Conservation (phyloP, 2,329 filamentous ascomycete species). For the Pseudogymnoascus sp. region DNA sequence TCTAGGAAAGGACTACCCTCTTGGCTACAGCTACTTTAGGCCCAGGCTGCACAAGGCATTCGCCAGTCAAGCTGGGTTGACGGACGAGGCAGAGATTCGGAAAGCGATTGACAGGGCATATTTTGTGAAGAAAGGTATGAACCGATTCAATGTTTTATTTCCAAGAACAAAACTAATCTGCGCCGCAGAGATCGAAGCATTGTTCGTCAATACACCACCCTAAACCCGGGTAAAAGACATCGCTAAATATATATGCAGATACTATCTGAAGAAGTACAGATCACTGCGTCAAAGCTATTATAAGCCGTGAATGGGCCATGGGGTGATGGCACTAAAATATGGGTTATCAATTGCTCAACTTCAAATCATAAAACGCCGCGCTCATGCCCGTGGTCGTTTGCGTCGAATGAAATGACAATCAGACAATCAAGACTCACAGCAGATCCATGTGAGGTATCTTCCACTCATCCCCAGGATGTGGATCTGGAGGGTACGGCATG, state of each 20-base stretch:
- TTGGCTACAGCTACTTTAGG: conserved; percentile 76
- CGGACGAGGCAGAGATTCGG: conserved; percentile 66
- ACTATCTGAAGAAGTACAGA: conserved; percentile 87
- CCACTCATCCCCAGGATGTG: conserved; percentile 8
- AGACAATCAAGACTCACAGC: not conserved
- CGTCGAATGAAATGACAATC: not conserved
- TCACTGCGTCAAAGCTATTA: conserved; percentile 46
- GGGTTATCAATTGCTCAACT: not conserved
- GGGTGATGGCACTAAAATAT: conserved; percentile 1
- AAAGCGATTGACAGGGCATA: conserved; percentile 69
- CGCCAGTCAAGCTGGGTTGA: conserved; percentile 60
- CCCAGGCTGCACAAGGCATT: conserved; percentile 79
- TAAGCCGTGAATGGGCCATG: not conserved
- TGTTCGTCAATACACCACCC: conserved; percentile 42
- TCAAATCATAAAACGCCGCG: not conserved
- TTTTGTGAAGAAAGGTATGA: conserved; percentile 79
- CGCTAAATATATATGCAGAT: conserved; percentile 42
- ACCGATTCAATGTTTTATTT: not conserved
- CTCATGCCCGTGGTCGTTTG: conserved; percentile 3
- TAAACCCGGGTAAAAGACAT: not conserved
- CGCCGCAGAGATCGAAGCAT: conserved; percentile 72
- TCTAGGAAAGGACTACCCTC: conserved; percentile 77
- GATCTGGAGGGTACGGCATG: conserved; percentile 3
- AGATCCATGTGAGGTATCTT: conserved; percentile 3
- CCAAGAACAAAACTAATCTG: not conserved